Percentiles rank a stretch among this genome's conserved stretches.
Conservation (phyloP, 805 yeast species). For the Ogataea paradorogensis region DNA sequence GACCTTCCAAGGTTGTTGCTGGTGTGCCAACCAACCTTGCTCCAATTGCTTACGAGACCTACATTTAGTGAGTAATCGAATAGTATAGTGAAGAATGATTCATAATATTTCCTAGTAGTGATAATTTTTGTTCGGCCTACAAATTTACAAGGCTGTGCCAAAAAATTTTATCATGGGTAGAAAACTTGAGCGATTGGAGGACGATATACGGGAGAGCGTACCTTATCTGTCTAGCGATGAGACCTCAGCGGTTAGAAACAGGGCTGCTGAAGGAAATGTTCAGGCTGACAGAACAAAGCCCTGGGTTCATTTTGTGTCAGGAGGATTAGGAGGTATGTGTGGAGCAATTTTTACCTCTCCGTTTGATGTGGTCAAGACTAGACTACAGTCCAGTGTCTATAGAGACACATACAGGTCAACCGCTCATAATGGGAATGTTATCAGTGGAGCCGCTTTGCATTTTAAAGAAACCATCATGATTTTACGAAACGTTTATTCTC, state of each 20-base stretch:
- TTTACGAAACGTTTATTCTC: conserved; percentile 59
- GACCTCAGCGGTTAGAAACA: conserved; percentile 53
- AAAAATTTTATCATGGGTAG: conserved; percentile 8
- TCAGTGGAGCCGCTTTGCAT: conserved; percentile 47
- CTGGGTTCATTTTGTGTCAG: conserved; percentile 86
- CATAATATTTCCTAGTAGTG: neutral
- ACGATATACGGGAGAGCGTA: conserved; percentile 56
- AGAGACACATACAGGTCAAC: conserved; percentile 47
- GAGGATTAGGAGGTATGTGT: conserved; percentile 95
- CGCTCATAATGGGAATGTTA: conserved; percentile 28
- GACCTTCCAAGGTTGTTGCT: conserved; percentile 82
- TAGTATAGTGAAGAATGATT: conserved; percentile 2
- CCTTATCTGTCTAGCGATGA: conserved; percentile 73
- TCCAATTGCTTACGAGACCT: conserved; percentile 99
- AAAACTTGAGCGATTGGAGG: conserved; percentile 18
- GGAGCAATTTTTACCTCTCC: conserved; percentile 96
- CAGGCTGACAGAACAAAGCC: conserved; percentile 36
- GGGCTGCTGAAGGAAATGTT: conserved; percentile 11
- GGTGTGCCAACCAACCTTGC: conserved; percentile 96
- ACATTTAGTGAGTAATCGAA: conserved; percentile 57
- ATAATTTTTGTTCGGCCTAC: too few species aligned
- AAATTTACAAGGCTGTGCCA: conserved; percentile 5
- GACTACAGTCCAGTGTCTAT: conserved; percentile 88
- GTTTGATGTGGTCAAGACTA: conserved; percentile 91
- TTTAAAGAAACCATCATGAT: conserved; percentile 80